These are phyloP conservation scores for Ceratonia siliqua DNA, from an alignment of 306 rosid species.

Conservation along the genomic window DNA sequence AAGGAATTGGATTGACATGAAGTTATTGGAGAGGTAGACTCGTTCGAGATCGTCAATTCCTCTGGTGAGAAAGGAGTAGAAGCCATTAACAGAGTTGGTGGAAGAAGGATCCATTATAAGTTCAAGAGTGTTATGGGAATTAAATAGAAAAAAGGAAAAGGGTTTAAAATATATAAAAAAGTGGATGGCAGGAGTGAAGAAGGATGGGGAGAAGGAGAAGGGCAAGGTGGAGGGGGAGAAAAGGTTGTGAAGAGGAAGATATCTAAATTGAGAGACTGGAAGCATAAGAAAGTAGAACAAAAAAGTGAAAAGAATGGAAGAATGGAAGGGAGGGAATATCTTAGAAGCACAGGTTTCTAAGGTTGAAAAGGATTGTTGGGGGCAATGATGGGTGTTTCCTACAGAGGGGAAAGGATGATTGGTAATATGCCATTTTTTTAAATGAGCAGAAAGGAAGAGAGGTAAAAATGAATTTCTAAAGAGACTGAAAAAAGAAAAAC, in stretches of 20 bases:
- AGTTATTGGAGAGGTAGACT: conserved; percentile 71
- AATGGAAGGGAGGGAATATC: conserved; percentile 58
- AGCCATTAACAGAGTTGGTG: conserved; percentile 94
- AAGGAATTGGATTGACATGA: conserved; percentile 99
- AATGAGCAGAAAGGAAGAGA: conserved; percentile 57
- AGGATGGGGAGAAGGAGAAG: conserved; percentile 37
- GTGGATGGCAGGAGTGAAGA: conserved; percentile 25
- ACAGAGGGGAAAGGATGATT: conserved; percentile 96
- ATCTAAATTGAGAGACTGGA: conserved; percentile 48
- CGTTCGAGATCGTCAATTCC: conserved; percentile 97
- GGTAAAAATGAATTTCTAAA: not conserved
- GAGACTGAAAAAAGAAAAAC: not conserved
- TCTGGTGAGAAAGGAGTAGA: conserved; percentile 84
- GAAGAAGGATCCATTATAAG: conserved; percentile 81
- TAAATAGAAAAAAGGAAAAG: not conserved
- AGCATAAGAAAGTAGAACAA: conserved; percentile 17
- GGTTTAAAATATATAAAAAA: not conserved
- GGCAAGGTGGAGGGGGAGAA: conserved; percentile 52
- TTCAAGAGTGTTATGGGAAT: not conserved
- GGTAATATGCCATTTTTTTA: conserved; percentile 96
- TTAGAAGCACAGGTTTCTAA: conserved; percentile 94
- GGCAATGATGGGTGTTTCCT: conserved; percentile 99
- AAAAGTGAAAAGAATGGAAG: conserved; percentile 36
- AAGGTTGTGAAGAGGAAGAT: conserved; percentile 30
- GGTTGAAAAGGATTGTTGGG: conserved; percentile 99